phyloP scores from a whole-genome alignment of 2,329 filamentous ascomycete genomes.

The Hyphodiscus sp. region DNA sequence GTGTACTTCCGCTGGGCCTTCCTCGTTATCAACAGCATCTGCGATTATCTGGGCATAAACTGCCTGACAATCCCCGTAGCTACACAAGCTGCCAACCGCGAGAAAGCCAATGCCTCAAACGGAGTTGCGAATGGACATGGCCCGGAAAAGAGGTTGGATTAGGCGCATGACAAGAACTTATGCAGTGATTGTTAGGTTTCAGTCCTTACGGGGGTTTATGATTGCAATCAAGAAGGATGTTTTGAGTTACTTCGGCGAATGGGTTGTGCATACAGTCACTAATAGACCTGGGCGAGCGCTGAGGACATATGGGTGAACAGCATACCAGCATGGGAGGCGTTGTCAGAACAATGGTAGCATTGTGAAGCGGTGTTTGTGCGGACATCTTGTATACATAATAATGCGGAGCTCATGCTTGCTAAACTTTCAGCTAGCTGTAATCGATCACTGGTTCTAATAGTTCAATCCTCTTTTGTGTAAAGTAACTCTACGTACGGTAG shows the following conservation, averaged over 20 bases:
- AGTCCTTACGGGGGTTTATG: neutral
- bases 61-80: constrained; percentile 76
- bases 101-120: constrained; percentile 21
- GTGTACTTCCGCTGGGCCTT: constrained; percentile 92
- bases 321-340: neutral
- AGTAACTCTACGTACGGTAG: neutral
- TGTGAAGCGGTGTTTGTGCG: neutral
- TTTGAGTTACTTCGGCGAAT: neutral
- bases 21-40: constrained; percentile 85
- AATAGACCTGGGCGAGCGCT: neutral
- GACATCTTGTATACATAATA: neutral
- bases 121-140: constrained; percentile 19
- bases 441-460: too few species aligned
- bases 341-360: neutral
- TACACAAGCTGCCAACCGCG: constrained; percentile 34
- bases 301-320: neutral
- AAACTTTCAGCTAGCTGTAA: neutral
- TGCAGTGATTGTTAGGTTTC: neutral
- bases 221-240: neutral
- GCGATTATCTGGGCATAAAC: constrained; percentile 86
- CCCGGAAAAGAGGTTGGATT: constrained; percentile 24
- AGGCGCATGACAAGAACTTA: neutral
- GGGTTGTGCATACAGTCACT: neutral
- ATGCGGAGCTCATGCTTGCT: neutral
- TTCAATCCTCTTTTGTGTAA: too few species aligned